Evolutionary conservation across 805 yeast genomes (phyloP).

Genomic region (Scheffersomyces ergatensis): DNA sequence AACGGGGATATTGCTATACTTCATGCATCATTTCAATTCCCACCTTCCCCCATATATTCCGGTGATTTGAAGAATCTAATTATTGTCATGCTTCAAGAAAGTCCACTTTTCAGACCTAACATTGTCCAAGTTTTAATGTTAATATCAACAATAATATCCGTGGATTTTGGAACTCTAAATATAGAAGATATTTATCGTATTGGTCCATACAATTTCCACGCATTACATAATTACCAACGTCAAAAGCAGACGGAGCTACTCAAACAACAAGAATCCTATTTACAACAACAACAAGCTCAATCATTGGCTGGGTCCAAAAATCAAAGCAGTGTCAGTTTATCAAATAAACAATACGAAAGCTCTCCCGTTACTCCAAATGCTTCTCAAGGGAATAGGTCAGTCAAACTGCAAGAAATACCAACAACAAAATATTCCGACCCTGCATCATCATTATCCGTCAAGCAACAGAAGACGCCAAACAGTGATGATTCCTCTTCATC

Average conservation of each 20-base stretch:
- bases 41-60: constrained; percentile 65
- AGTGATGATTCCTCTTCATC: not conserved
- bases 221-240: constrained; percentile 50
- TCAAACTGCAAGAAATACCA: not conserved
- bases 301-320: constrained; percentile 6
- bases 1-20: constrained; percentile 83
- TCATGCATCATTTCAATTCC: constrained; percentile 80
- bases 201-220: constrained; percentile 59
- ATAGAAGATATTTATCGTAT: constrained; percentile 44
- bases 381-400: not conserved
- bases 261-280: constrained; percentile 37
- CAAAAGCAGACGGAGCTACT: constrained; percentile 31
- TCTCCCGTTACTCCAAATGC: not conserved
- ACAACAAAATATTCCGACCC: no score
- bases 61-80: constrained; percentile 72
- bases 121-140: constrained; percentile 76
- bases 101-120: constrained; percentile 81
- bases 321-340: constrained; percentile 2
- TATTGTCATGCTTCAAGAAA: constrained; percentile 76
- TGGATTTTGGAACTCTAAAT: constrained; percentile 25
- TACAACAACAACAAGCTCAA: constrained; percentile 32
- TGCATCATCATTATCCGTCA: not conserved
- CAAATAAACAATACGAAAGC: not conserved
- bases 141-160: constrained; percentile 49
- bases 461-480: not conserved